phyloP scores from a whole-genome alignment of 2,329 filamentous ascomycete species.

The Clarireedia hainanense region DNA sequence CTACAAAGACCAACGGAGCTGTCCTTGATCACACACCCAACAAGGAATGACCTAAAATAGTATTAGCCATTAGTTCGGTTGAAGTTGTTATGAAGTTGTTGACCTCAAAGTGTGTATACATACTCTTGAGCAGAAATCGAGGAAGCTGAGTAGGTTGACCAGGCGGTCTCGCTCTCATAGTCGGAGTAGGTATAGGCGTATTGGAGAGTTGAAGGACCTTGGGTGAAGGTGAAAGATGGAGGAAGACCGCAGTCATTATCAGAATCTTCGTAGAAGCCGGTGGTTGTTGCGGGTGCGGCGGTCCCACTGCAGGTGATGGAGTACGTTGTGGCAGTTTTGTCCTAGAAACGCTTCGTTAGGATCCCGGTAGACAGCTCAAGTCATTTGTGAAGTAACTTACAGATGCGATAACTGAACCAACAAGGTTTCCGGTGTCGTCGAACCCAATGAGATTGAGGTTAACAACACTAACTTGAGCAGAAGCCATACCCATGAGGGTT shows the following conservation, averaged over 20 bases:
- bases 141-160: neutral
- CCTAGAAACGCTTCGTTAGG: constrained; percentile 6
- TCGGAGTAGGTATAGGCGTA: constrained; percentile 9
- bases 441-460: constrained; percentile 4
- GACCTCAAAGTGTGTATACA: neutral
- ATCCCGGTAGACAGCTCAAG: neutral
- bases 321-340: constrained; percentile 11
- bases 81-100: neutral
- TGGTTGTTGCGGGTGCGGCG: constrained; percentile 16
- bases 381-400: neutral
- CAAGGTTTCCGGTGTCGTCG: neutral
- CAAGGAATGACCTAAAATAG: neutral
- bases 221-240: constrained; percentile 17
- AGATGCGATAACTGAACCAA: constrained; percentile 8
- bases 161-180: neutral
- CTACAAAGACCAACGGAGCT: constrained; percentile 12
- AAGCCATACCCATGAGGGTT: constrained; percentile 1
- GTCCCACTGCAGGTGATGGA: constrained; percentile 2
- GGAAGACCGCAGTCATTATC: constrained; percentile 16
- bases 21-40: constrained; percentile 15
- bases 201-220: constrained; percentile 21
- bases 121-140: neutral
- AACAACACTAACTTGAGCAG: neutral
- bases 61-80: neutral
- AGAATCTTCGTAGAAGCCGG: constrained; percentile 7